These are phyloP conservation scores for Epichloe amarillans DNA, from an alignment of 2,329 filamentous ascomycete genomes.

Conservation along the genomic window DNA sequence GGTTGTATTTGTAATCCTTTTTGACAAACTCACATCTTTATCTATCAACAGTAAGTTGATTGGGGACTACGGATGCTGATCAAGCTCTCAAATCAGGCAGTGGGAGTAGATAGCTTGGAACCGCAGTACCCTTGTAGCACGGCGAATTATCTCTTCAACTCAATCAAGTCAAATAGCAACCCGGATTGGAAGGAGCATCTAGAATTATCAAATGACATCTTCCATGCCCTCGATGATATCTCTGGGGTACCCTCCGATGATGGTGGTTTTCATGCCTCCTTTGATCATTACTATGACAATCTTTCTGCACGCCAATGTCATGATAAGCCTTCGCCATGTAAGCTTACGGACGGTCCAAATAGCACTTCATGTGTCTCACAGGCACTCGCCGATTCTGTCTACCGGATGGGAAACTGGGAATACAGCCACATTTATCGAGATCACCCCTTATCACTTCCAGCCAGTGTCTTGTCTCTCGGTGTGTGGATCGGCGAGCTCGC, in stretches of 20 bases:
- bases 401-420: conserved; percentile 67
- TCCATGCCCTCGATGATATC: conserved; percentile 47
- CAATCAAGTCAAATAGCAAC: conserved; percentile 31
- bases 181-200: conserved; percentile 52
- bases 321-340: conserved; percentile 57
- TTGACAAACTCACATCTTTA: background rate
- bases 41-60: no score
- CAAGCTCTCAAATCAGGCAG: conserved; percentile 20
- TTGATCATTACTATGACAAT: conserved; percentile 80
- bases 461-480: conserved; percentile 49
- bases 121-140: conserved; percentile 55
- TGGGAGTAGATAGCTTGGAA: conserved; percentile 56
- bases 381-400: conserved; percentile 52
- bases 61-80: background rate
- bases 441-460: conserved; percentile 44
- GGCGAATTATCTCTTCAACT: conserved; percentile 28
- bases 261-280: conserved; percentile 52
- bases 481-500: conserved; percentile 64
- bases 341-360: conserved; percentile 29
- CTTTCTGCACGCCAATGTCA: conserved; percentile 70
- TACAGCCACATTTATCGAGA: conserved; percentile 70
- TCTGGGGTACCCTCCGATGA: conserved; percentile 48
- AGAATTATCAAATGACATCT: conserved; percentile 39
- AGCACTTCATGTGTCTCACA: conserved; percentile 48
- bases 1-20: background rate